Evolutionary conservation across 257 asterid genomes (phyloP).

Genomic region (Lycium barbarum): DNA sequence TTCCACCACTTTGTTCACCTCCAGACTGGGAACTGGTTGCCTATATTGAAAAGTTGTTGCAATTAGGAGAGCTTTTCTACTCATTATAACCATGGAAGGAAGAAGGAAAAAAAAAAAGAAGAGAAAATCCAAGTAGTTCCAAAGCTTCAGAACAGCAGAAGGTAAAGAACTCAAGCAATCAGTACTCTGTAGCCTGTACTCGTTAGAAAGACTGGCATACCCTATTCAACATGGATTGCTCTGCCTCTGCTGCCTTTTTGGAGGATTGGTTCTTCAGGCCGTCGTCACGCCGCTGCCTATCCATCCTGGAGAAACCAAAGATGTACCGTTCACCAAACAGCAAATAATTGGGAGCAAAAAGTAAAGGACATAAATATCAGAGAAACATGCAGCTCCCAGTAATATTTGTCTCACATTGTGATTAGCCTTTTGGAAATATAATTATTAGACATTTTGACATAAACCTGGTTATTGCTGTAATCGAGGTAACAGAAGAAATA

Average conservation of each 20-base stretch:
- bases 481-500: conserved; percentile 6
- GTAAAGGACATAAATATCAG: background rate
- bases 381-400: conserved; percentile 23
- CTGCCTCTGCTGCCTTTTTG: conserved; percentile 79
- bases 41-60: conserved; percentile 43
- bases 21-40: conserved; percentile 92
- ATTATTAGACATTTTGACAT: conserved; percentile 10
- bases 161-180: conserved; percentile 23
- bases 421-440: background rate
- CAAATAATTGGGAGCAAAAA: background rate
- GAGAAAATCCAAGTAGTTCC: background rate
- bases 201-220: conserved; percentile 42
- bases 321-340: conserved; percentile 16
- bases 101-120: background rate
- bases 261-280: conserved; percentile 86
- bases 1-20: conserved; percentile 76
- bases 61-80: background rate
- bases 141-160: conserved; percentile 23
- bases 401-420: conserved; percentile 9
- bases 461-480: background rate
- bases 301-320: conserved; percentile 65
- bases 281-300: conserved; percentile 93
- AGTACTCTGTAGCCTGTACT: conserved; percentile 17
- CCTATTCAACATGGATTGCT: conserved; percentile 77
- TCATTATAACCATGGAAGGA: background rate